Evolutionary conservation across 768 basidiomycete species (phyloP), one percentile per base, ranked within the genome.

Genomic region (Hygrophoropsis aurantiaca): DNA sequence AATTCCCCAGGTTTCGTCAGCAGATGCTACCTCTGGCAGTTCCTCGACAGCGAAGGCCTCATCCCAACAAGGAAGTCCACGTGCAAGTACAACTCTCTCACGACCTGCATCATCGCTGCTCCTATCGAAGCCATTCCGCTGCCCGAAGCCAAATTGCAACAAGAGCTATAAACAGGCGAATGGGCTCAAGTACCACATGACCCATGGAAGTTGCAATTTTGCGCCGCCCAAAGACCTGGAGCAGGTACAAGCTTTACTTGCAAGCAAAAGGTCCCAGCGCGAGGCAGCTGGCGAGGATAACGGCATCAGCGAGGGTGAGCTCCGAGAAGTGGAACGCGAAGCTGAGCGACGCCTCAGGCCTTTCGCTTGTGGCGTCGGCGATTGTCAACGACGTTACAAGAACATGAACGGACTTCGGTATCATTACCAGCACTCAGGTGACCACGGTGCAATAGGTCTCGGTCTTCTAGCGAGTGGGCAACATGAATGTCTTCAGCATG

Each of bases 361-460:
- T 3, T 97, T 89, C 61, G 88, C 90, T 0, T 97, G 94, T 56
- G 86, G 90, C 5, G 87, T 94, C 5, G 88, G 89, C 16, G 87
- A 90, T 54, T 90, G 89, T 58, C 77, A 80, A 63, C 79, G 94
- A 60, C 68, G 94, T 60, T 98, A 97, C 73, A 94, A 97, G 79
- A 97, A 99, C 63, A 95, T 97, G 94, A 97, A 97, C 66, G 95
- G 95, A 0, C 71, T 97, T 52, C 70, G 90, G 59, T 98, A 98
- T 53, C 95, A 98, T 68, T 98, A 97, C 63, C 89, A 94, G 66
- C 95, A 98, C 68, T 88, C 88, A 18, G 95, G 94, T 10, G 92
- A 94, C 35, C 97, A 98, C 66, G 95, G 95, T 3, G 86, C 88
- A 5, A 77, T 91, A 34, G 97, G 97, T 5, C 74, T 97, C 0